Base-by-base conservation (phyloP, 148 eudicot genomes). In the Gaultheria prostrata region DNA sequence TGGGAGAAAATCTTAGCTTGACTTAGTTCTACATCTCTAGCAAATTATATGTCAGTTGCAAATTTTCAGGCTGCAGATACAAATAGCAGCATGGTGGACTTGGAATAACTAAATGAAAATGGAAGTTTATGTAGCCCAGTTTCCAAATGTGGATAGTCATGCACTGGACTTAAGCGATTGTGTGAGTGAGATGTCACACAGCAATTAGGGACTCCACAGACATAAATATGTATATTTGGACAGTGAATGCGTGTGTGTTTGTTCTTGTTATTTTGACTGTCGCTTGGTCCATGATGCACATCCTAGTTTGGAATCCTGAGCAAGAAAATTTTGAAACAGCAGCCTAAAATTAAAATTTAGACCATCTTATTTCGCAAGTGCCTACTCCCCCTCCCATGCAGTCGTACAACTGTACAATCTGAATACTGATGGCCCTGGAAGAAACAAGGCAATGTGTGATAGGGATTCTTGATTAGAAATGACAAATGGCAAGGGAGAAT, bases 1-100 rank as follows among this genome's bases (percentile, higher is more conserved):
- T 24, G 49, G 20, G 24, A 72, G 46, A 30, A 72, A 18, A 72
- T 53, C 81, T 78, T 54, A 54, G 81, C 43, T 78, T 8, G 67
- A 56, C 9, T 20, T 14, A n/a, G 35, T 18, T 32, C 35, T 53
- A 26, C 46, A 33, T 5, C 26, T 53, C 53, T 54, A 78, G n/a
- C 18, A 56, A 56, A 56, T 17, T 53, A 78, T 32, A 10, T 39
- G 43, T 39, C 43, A 39, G 43, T 39, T 39, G 43, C 43, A 39
- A 4, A 39, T 39, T 30, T 53, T 1, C 39, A 50, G 35, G 61
- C 10, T 28, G 61, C 26, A 43, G 18, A 26, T 50, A 15, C 20
- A 51, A 50, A 28, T 18, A 28, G 20, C 17, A 45, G 17, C 33
- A 17, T 51, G 15, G 56, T 50, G 10, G 43, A 28, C 65, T 11